Conservation (phyloP, 768 basidiomycete genomes). For the Boletus rufocinnamomeus region DNA sequence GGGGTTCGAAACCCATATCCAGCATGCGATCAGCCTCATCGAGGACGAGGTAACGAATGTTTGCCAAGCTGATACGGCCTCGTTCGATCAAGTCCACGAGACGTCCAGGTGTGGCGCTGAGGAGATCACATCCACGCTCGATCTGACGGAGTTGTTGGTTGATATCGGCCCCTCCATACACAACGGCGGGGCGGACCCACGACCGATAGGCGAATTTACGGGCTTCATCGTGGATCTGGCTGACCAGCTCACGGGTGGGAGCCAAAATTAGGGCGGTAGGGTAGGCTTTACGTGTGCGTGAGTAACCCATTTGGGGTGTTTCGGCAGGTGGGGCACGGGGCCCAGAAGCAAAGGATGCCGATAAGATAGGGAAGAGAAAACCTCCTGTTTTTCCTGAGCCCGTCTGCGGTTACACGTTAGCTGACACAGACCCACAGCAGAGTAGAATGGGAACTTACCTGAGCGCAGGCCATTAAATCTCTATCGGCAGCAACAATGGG, state of each 20-base stretch:
- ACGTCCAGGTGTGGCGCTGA: conserved; percentile 96
- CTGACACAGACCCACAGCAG: conserved; percentile 8
- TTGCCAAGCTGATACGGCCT: conserved; percentile 92
- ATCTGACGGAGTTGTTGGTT: conserved; percentile 90
- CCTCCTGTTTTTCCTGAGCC: conserved; percentile 99
- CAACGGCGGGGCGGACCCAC: conserved; percentile 98
- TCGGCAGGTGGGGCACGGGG: conserved; percentile 71
- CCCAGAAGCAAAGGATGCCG: conserved; percentile 84
- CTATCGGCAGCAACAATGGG: conserved; percentile 91
- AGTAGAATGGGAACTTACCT: conserved; percentile 48
- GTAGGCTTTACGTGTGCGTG: conserved; percentile 83
- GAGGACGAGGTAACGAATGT: conserved; percentile 96
- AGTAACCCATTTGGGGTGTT: conserved; percentile 48
- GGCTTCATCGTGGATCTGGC: conserved; percentile 99
- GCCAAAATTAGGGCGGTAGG: conserved; percentile 98
- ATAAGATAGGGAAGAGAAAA: conserved; percentile 98
- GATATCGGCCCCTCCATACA: conserved; percentile 99
- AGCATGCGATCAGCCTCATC: conserved; percentile 99
- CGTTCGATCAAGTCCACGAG: conserved; percentile 98
- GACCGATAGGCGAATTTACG: conserved; percentile 99
- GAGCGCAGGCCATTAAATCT: conserved; percentile 94
- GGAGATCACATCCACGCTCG: conserved; percentile 95
- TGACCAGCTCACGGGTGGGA: conserved; percentile 97
- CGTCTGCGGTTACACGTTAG: conserved; percentile 58
- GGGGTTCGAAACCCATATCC: conserved; percentile 99